Evolutionary conservation across 2,329 filamentous ascomycete genomes (phyloP), one percentile per base, ranked within the genome.

Genomic region (Ceratocystis variospora): DNA sequence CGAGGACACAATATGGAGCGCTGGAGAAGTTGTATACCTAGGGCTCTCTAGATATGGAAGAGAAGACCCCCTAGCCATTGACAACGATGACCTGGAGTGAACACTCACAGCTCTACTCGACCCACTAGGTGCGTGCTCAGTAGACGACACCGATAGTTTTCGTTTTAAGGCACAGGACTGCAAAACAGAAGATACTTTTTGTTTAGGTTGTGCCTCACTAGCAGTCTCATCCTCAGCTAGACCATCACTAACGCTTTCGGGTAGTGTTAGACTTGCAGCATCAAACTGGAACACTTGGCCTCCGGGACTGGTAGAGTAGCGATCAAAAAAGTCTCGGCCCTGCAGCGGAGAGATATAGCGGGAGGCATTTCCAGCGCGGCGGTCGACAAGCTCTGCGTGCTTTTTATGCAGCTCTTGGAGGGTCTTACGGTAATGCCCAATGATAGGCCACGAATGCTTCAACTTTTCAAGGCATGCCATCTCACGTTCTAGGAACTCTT

Each of bases 401-500:
- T 87, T 88, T 31, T 82, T 83, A 73, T 88, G 92, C 10, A 95
- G 87, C 7, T 80, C 83, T 74, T 92, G 88, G 4, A 96, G 77
- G 2, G 88, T 89, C 69, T 92, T 87, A 3, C 86, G 82, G 71
- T 95, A 90, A 71, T 93, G 88, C 70, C 92, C 87, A 0, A 90
- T 84, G 31, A 86, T 87, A 0, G 87, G 84, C 89, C 89, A 94
- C 0, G 84, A 81, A 70, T 86, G 87, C n/a, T 28, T 82, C 53
- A 94, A 77, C 74, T 92, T 89, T 66, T 82, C 83, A 31, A 95
- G 78, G 71, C 91, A 87, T 70, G 90, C 86, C 85, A 93, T 89
- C 72, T 90, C 90, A 22, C 87, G 81, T 0, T 87, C 84, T 6
- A 95, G 74, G 66, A 90, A 90, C 41, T 92, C 87, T 5, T 86